Percentiles rank a stretch among this genome's conserved stretches.
Evolutionary conservation across 192 early-diverging fungal species (phyloP).

Genomic region (Coemansia biformis): DNA sequence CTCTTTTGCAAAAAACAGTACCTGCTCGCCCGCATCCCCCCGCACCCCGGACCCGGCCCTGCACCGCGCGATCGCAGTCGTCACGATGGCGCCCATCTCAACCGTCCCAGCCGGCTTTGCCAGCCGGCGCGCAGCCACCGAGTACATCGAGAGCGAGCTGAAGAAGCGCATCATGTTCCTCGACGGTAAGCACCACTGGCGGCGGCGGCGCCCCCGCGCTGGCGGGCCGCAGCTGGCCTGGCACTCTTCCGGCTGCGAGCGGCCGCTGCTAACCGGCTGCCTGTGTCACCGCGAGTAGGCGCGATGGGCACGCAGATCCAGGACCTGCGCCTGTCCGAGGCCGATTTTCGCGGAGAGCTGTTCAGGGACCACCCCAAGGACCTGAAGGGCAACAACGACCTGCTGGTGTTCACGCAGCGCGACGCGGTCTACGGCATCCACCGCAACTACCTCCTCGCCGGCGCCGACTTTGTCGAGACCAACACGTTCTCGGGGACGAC

Average conservation of each 20-base stretch:
- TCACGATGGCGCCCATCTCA: slow-evolving; percentile 26
- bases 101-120: slow-evolving; percentile 33
- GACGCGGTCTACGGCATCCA: slow-evolving; percentile 88
- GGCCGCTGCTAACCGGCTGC: too few species aligned
- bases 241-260: too few species aligned
- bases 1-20: too few species aligned
- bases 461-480: slow-evolving; percentile 90
- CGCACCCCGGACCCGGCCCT: too few species aligned
- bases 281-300: too few species aligned
- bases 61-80: too few species aligned
- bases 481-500: slow-evolving; percentile 93
- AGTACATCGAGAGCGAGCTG: slow-evolving; percentile 72
- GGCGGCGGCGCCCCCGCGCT: too few species aligned
- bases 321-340: slow-evolving; percentile 70
- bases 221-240: too few species aligned
- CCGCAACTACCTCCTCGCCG: slow-evolving; percentile 83
- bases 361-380: slow-evolving; percentile 82
- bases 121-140: slow-evolving; percentile 46
- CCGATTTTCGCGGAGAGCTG: slow-evolving; percentile 77
- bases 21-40: too few species aligned
- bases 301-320: slow-evolving; percentile 97
- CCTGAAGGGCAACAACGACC: slow-evolving; percentile 93
- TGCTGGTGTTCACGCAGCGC: slow-evolving; percentile 86
- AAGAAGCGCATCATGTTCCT: slow-evolving; percentile 89
- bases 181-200: slow-evolving; percentile 69